These are phyloP conservation scores for Neoboletus brunneissimus DNA, from an alignment of 768 basidiomycete genomes.

Conservation along the genomic window DNA sequence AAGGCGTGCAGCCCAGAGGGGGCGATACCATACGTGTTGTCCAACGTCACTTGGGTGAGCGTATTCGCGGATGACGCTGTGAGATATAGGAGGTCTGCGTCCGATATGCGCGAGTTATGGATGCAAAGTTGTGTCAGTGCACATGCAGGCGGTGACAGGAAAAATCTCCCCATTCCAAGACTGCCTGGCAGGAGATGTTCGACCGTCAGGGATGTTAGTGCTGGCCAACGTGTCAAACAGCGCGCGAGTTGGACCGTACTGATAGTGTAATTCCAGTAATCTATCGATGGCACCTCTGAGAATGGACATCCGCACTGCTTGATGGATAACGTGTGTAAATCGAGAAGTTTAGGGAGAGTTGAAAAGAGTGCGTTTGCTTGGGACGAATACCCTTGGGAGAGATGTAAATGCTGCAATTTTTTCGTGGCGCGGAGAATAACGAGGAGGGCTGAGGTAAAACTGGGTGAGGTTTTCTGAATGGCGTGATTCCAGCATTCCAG, in stretches of 20 bases:
- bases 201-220: conserved; percentile 2
- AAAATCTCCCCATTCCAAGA: conserved; percentile 15
- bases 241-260: background rate
- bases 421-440: background rate
- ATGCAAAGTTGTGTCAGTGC: background rate
- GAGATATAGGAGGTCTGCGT: conserved; percentile 1
- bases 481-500: background rate
- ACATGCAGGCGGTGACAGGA: conserved; percentile 10
- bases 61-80: background rate
- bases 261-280: no score
- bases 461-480: background rate
- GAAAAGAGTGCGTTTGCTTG: background rate
- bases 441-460: background rate
- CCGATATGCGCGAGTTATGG: background rate
- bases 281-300: no score
- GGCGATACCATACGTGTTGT: background rate
- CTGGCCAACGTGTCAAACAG: conserved; percentile 17
- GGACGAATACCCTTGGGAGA: background rate
- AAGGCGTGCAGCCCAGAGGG: background rate
- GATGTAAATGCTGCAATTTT: background rate
- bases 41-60: background rate
- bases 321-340: background rate
- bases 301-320: no score
- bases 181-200: background rate
- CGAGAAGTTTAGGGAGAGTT: background rate